phyloP scores from a whole-genome alignment of 1,139 yeast genomes.

The Taphrina communis region DNA sequence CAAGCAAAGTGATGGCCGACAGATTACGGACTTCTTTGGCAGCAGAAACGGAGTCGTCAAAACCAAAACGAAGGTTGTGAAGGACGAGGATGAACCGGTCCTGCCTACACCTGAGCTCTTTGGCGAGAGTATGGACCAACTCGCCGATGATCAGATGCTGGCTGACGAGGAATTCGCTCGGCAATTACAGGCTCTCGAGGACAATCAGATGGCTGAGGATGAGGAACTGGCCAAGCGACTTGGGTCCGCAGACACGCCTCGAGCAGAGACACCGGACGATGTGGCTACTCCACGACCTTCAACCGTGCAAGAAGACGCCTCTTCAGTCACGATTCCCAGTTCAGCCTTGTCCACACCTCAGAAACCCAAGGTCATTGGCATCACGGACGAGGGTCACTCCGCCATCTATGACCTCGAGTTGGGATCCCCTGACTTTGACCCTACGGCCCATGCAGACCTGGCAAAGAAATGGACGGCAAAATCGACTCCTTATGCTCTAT shows the following conservation, averaged over 20 bases:
- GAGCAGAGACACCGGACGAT: constrained; percentile 14
- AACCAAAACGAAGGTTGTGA: background rate
- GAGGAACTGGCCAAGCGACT: constrained; percentile 29
- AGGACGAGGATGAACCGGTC: background rate
- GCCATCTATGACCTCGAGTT: constrained; percentile 24
- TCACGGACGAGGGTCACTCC: constrained; percentile 18
- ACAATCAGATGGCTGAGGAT: constrained; percentile 37
- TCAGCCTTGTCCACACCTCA: constrained; percentile 21
- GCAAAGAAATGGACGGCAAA: constrained; percentile 29
- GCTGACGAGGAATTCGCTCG: constrained; percentile 46
- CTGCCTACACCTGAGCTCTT: background rate
- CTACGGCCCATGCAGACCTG: constrained; percentile 24
- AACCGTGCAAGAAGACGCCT: constrained; percentile 1
- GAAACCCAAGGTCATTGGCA: constrained; percentile 17
- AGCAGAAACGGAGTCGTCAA: background rate
- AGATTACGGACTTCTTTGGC: constrained; percentile 25
- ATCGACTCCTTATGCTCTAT: constrained; percentile 45
- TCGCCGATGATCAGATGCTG: constrained; percentile 25
- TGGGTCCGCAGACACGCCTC: constrained; percentile 14
- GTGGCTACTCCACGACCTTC: constrained; percentile 9
- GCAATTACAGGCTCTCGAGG: constrained; percentile 43
- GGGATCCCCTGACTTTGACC: constrained; percentile 32
- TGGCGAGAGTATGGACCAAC: background rate
- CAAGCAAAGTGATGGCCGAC: constrained; percentile 6
- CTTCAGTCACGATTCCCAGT: constrained; percentile 14